These are phyloP conservation scores for Salix suchowensis DNA, from an alignment of 345 rosid genomes.

Conservation along the genomic window DNA sequence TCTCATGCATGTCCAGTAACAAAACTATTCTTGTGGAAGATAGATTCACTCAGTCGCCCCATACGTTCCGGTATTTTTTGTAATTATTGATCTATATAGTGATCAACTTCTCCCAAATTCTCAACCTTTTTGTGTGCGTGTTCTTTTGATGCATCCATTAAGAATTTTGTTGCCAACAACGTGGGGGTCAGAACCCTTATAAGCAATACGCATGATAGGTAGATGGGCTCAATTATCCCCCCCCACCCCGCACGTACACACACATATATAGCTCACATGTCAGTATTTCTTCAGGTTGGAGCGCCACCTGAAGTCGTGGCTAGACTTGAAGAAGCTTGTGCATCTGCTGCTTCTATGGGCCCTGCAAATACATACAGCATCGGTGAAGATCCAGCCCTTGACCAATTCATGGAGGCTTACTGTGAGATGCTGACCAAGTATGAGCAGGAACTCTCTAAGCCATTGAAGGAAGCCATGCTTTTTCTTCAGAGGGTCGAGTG, in stretches of 20 bases:
- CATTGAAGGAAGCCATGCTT: conserved; percentile 90
- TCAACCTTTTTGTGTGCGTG: background rate
- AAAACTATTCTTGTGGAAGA: background rate
- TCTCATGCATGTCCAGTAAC: background rate
- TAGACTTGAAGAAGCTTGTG: conserved; percentile 71
- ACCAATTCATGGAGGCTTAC: conserved; percentile 99
- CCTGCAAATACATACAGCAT: conserved; percentile 29
- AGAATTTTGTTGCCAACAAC: background rate
- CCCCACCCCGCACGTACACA: background rate
- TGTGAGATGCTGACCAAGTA: conserved; percentile 96
- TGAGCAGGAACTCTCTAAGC: conserved; percentile 92
- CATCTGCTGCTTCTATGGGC: conserved; percentile 55
- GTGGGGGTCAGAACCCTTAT: conserved; percentile 21
- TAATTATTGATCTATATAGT: background rate
- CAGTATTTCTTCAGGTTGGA: conserved; percentile 55
- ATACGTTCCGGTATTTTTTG: background rate
- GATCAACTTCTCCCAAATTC: background rate
- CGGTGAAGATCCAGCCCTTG: conserved; percentile 94
- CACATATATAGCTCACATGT: background rate
- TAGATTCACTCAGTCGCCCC: background rate
- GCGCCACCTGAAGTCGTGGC: conserved; percentile 89
- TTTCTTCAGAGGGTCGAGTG: conserved; percentile 75
- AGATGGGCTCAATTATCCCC: background rate
- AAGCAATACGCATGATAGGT: conserved; percentile 8
- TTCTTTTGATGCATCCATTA: background rate